Evolutionary conservation across 768 basidiomycete species (phyloP), one percentile per base, ranked within the genome.

Genomic region (Lentinula edodes): DNA sequence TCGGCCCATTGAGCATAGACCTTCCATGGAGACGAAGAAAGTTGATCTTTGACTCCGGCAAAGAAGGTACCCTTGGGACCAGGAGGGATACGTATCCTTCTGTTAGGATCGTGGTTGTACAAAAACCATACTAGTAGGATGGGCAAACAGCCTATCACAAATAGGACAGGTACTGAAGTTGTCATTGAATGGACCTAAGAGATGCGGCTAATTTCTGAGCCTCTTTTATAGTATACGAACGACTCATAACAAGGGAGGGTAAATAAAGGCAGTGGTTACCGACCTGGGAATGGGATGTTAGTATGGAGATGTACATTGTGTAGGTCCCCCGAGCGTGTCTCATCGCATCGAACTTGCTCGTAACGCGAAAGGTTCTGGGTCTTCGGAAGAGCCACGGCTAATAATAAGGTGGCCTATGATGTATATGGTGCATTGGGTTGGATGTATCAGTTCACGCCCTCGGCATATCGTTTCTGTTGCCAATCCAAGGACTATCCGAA

Each of bases 1-100:
- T 63, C 35, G 5, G 62, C 52, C 64, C 64, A 65, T 57, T 62
- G 32, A 16, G 58, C 53, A 16, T 65, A 65, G 34, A 9, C 36
- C 18, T 50, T 61, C 64, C 64, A 65, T 3, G 62, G 62, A 16
- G 45, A 38, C 15, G 41, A n/a, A 32, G 50, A n/a, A 35, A 60
- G 48, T 18, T 43, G 58, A 54, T 53, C 42, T 20, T 46, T 53
- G 38, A 55, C 52, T 50, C 62, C 62, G 16, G 50, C 6, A 16
- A 63, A 56, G 39, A 53, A 54, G 50, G n/a, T 42, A 28, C 58
- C 58, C 16, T 52, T 54, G 18, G 58, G 62, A 36, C 62, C 62
- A 20, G 62, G 62, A 28, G 62, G 62, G 15, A 52, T 15, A 9
- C 9, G 41, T 54, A 56, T 13, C 15, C 12, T 8, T 12, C 32